Evolutionary conservation across 805 yeast species (phyloP).

Genomic region (Lachancea meyersii): DNA sequence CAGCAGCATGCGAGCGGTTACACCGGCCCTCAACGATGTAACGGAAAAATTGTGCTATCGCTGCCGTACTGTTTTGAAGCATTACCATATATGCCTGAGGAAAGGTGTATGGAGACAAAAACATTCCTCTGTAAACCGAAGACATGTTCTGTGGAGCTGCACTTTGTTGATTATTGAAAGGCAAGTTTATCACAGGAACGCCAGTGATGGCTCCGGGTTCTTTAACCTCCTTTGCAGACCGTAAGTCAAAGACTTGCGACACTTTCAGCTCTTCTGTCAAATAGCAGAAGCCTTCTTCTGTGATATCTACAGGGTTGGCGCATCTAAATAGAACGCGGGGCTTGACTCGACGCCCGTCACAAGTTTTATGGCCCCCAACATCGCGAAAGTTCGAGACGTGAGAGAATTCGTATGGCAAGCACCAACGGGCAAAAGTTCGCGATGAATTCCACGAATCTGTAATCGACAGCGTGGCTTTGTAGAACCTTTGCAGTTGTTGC

Average conservation of each 20-base stretch:
- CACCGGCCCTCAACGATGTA: constrained; percentile 45
- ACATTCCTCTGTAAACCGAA: constrained; percentile 44
- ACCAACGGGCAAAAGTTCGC: constrained; percentile 19
- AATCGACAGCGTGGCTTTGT: constrained; percentile 20
- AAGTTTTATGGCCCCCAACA: constrained; percentile 62
- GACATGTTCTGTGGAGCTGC: constrained; percentile 63
- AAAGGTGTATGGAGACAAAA: constrained; percentile 58
- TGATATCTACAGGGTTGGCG: constrained; percentile 51
- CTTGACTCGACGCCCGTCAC: constrained; percentile 37
- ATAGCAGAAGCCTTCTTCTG: constrained; percentile 42
- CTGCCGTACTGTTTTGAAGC: constrained; percentile 42
- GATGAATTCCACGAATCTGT: constrained; percentile 14
- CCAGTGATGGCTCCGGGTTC: constrained; percentile 36
- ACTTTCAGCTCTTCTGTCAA: constrained; percentile 34
- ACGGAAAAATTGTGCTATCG: constrained; percentile 46
- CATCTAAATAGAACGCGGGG: constrained; percentile 54
- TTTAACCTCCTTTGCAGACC: constrained; percentile 52
- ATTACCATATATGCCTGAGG: constrained; percentile 57
- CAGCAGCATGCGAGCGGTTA: constrained; percentile 40
- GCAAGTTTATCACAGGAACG: constrained; percentile 41
- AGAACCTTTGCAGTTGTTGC: constrained; percentile 50
- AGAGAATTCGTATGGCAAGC: constrained; percentile 20
- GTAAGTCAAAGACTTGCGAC: constrained; percentile 56
- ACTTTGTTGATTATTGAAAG: constrained; percentile 49
- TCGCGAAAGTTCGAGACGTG: constrained; percentile 65